phyloP scores from a whole-genome alignment of 2,329 filamentous ascomycete species.

The Leptoxyphium fumago region DNA sequence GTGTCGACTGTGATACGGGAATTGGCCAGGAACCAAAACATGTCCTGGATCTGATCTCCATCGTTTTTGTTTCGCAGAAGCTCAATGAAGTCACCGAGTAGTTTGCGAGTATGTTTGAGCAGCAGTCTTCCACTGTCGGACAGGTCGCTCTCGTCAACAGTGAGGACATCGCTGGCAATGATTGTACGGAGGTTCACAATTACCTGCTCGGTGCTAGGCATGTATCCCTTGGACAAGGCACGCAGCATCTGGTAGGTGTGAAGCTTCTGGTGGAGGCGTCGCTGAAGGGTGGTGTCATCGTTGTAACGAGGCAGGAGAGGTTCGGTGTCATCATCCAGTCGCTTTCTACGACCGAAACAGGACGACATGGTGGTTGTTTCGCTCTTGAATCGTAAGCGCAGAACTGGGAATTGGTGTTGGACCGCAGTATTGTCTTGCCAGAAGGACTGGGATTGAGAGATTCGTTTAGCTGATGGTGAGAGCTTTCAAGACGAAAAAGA shows the following conservation, averaged over 20 bases:
- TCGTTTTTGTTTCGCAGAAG: slow-evolving; percentile 69
- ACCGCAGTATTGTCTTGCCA: not conserved
- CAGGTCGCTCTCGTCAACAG: slow-evolving; percentile 57
- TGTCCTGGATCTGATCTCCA: slow-evolving; percentile 76
- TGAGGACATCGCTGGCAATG: slow-evolving; percentile 63
- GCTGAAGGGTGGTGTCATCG: slow-evolving; percentile 67
- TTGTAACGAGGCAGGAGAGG: slow-evolving; percentile 72
- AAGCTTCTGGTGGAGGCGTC: slow-evolving; percentile 70
- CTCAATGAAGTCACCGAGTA: slow-evolving; percentile 68
- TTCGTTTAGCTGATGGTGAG: too few relatives aligned
- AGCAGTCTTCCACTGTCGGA: slow-evolving; percentile 65
- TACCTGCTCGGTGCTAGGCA: slow-evolving; percentile 79
- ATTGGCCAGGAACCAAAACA: slow-evolving; percentile 71
- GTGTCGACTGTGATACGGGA: slow-evolving; percentile 57
- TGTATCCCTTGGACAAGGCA: slow-evolving; percentile 68
- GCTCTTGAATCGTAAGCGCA: not conserved
- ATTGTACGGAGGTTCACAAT: slow-evolving; percentile 68
- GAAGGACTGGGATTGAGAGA: too few relatives aligned
- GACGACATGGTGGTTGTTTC: slow-evolving; percentile 37
- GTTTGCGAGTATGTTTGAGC: slow-evolving; percentile 55
- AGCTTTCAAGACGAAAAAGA: too few relatives aligned
- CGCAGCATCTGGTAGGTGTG: slow-evolving; percentile 86
- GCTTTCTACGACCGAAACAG: slow-evolving; percentile 47
- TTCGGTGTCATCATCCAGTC: slow-evolving; percentile 42
- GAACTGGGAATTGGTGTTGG: slow-evolving; percentile 1